A percentile compares a stretch with the other conserved stretches of the same genome.
phyloP scores from a whole-genome alignment of 2,329 filamentous ascomycete genomes.

The Cucurbitaria berberidis region DNA sequence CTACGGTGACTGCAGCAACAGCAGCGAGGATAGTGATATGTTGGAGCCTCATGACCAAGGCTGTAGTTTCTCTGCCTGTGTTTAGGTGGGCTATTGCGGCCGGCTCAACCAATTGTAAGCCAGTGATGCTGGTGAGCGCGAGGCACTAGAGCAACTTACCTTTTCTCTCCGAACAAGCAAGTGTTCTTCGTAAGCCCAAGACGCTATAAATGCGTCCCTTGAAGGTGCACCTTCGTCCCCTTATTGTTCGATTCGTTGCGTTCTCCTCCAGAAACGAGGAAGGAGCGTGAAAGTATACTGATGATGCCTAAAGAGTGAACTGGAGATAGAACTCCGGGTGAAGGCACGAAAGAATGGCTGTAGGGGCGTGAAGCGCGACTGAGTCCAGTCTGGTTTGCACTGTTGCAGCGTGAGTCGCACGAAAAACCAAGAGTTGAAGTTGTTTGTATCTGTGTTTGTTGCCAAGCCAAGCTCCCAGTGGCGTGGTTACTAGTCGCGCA shows the following conservation, averaged over 20 bases:
- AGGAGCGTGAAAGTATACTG: slow-evolving; percentile 28
- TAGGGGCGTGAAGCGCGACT: slow-evolving; percentile 10
- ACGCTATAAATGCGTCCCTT: background rate
- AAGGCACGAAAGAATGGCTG: slow-evolving; percentile 28
- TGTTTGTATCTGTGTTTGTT: slow-evolving; percentile 15
- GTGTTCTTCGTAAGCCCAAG: background rate
- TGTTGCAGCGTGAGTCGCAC: slow-evolving; percentile 23
- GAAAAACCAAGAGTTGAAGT: slow-evolving; percentile 10
- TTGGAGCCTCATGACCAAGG: slow-evolving; percentile 44
- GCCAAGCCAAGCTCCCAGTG: slow-evolving; percentile 31
- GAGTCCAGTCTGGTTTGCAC: slow-evolving; percentile 9
- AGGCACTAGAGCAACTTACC: slow-evolving; percentile 8
- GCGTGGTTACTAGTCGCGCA: slow-evolving; percentile 23
- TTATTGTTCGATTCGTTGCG: slow-evolving; percentile 15
- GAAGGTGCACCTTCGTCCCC: background rate
- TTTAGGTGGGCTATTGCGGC: slow-evolving; percentile 2
- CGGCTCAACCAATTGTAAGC: slow-evolving; percentile 10
- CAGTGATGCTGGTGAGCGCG: slow-evolving; percentile 4
- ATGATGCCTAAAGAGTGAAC: slow-evolving; percentile 42
- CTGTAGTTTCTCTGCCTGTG: slow-evolving; percentile 7
- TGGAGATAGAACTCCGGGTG: slow-evolving; percentile 38
- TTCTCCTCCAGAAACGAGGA: slow-evolving; percentile 24
- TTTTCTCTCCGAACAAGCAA: slow-evolving; percentile 3
- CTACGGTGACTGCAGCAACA: slow-evolving; percentile 58
- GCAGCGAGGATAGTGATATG: slow-evolving; percentile 45